phyloP scores from a whole-genome alignment of 2,329 filamentous ascomycete species.

The Magnaporthiopsis rhizophila region DNA sequence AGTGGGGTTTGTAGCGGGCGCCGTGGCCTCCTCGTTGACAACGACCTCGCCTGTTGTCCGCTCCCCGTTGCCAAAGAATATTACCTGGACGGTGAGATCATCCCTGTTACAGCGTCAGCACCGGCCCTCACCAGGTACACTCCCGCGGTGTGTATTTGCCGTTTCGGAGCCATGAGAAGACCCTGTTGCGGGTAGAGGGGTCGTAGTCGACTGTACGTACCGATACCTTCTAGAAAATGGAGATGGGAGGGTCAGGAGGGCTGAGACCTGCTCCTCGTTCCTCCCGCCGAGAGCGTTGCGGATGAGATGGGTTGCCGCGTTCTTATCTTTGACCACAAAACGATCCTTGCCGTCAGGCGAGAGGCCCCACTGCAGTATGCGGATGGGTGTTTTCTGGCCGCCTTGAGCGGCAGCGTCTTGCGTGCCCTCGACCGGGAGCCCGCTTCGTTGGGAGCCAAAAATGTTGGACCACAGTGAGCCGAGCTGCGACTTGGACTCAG shows the following conservation, averaged over 20 bases:
- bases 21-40: slow-evolving; percentile 81
- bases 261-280: slow-evolving; percentile 88
- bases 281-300: slow-evolving; percentile 91
- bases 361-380: slow-evolving; percentile 85
- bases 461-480: slow-evolving; percentile 60
- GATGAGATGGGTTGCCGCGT: slow-evolving; percentile 90
- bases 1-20: slow-evolving; percentile 26
- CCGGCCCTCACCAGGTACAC: not conserved
- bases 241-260: slow-evolving; percentile 80
- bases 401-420: slow-evolving; percentile 37
- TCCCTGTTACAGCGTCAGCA: slow-evolving; percentile 48
- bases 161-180: not conserved
- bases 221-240: slow-evolving; percentile 88
- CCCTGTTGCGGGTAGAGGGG: not conserved
- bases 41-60: slow-evolving; percentile 65
- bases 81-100: slow-evolving; percentile 93
- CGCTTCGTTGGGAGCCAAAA: slow-evolving; percentile 40
- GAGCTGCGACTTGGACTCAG: slow-evolving; percentile 53
- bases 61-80: slow-evolving; percentile 86
- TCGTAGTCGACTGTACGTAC: slow-evolving; percentile 38
- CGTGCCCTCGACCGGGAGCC: slow-evolving; percentile 64
- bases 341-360: slow-evolving; percentile 63
- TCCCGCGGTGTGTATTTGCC: too few species aligned
- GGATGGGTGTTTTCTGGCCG: slow-evolving; percentile 81
- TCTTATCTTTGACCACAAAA: slow-evolving; percentile 94